A percentile compares a stretch with the other conserved stretches of the same genome.
phyloP scores from a whole-genome alignment of 2,329 filamentous ascomycete species.

The Talaromyces rugulosus region DNA sequence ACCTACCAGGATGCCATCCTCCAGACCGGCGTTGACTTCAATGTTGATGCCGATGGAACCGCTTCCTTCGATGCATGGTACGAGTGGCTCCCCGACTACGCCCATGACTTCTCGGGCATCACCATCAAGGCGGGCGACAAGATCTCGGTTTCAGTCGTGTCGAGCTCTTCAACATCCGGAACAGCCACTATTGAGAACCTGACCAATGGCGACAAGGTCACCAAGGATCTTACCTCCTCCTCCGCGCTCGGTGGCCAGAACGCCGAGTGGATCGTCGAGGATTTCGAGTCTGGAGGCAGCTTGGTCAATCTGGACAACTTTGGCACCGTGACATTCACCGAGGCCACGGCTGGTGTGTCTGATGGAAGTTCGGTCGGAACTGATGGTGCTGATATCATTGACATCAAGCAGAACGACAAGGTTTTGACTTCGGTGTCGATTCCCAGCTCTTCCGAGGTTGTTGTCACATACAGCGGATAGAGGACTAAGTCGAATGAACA shows the following conservation, averaged over 20 bases:
- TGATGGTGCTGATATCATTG: constrained; percentile 39
- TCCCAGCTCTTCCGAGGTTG: constrained; percentile 23
- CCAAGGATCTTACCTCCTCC: constrained; percentile 44
- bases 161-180: constrained; percentile 41
- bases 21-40: constrained; percentile 57
- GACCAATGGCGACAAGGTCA: constrained; percentile 49
- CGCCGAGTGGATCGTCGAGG: constrained; percentile 62
- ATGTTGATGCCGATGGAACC: constrained; percentile 32
- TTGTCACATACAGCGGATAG: constrained; percentile 19
- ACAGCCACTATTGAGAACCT: constrained; percentile 49
- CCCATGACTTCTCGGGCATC: constrained; percentile 50
- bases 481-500: background rate
- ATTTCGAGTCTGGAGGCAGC: constrained; percentile 38
- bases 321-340: constrained; percentile 39
- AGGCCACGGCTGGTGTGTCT: constrained; percentile 24
- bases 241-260: constrained; percentile 50
- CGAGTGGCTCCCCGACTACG: constrained; percentile 58
- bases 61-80: constrained; percentile 56
- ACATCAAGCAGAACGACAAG: constrained; percentile 43
- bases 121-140: constrained; percentile 43
- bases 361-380: constrained; percentile 24
- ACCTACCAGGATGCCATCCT: constrained; percentile 53
- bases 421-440: constrained; percentile 28
- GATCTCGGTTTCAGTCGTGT: constrained; percentile 39
- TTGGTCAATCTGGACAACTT: constrained; percentile 48